Conservation (phyloP, 148 eudicot genomes). For the Dysphania ambrosioides region DNA sequence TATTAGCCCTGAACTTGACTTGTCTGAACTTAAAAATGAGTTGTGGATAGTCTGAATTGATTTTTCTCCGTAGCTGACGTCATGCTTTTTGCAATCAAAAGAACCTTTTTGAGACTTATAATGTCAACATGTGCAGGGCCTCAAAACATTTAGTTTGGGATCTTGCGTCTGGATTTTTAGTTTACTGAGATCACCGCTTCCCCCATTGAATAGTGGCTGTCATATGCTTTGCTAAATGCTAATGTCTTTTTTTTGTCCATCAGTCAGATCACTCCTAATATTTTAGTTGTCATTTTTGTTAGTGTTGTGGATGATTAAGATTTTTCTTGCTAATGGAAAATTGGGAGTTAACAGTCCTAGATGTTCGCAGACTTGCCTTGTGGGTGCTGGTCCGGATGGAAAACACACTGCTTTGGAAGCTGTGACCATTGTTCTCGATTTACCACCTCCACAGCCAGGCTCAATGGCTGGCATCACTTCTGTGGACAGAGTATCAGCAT, state of each 20-base stretch:
- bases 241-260: neutral
- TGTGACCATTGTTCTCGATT: conserved; percentile 96
- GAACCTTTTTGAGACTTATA: neutral
- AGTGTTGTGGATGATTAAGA: neutral
- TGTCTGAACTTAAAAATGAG: no score
- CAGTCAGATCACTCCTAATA: neutral
- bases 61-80: neutral
- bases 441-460: conserved; percentile 98
- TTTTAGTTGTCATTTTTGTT: neutral
- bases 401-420: conserved; percentile 98
- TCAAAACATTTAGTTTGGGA: neutral
- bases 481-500: conserved; percentile 81
- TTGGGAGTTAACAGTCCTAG: neutral
- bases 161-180: neutral
- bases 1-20: no score
- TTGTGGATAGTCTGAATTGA: neutral
- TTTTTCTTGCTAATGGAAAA: neutral
- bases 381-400: conserved; percentile 97
- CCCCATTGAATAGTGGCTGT: neutral
- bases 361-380: conserved; percentile 70
- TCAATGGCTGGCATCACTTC: conserved; percentile 84
- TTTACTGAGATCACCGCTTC: neutral
- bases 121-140: neutral
- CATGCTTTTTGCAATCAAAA: neutral
- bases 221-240: neutral